Conservation (phyloP, 768 basidiomycete species). For the Trametes cubensis region DNA sequence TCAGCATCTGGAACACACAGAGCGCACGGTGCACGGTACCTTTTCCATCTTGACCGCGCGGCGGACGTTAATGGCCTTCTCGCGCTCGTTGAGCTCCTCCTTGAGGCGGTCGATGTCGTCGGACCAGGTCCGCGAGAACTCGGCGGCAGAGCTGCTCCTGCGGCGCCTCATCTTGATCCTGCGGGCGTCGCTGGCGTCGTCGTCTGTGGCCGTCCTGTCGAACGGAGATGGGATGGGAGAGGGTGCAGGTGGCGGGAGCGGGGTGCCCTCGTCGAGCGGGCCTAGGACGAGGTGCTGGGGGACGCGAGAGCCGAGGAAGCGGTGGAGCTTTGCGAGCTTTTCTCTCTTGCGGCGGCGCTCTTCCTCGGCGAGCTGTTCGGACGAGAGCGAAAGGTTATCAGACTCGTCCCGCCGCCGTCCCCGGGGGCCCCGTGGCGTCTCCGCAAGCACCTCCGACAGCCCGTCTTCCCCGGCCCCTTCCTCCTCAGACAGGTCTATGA, state of each 20-base stretch:
- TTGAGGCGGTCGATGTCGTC: slow-evolving; percentile 64
- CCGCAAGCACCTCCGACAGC: slow-evolving; percentile 35
- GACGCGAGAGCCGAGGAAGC: slow-evolving; percentile 82
- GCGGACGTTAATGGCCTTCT: slow-evolving; percentile 79
- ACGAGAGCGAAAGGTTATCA: slow-evolving; percentile 41
- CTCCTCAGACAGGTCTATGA: slow-evolving; percentile 74
- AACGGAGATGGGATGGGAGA: slow-evolving; percentile 18
- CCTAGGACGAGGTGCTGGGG: slow-evolving; percentile 70
- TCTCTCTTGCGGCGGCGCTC: slow-evolving; percentile 72
- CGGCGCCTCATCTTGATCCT: slow-evolving; percentile 51
- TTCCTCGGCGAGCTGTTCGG: slow-evolving; percentile 59
- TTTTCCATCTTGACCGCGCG: slow-evolving; percentile 88
- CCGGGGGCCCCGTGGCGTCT: slow-evolving; percentile 33
- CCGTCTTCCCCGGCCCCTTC: slow-evolving; percentile 41
- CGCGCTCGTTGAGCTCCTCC: slow-evolving; percentile 69
- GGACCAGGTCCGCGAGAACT: slow-evolving; percentile 50
- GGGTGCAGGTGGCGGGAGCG: slow-evolving; percentile 36
- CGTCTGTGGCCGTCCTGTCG: slow-evolving; percentile 29
- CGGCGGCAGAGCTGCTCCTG: slow-evolving; percentile 56
- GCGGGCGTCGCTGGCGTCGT: slow-evolving; percentile 28
- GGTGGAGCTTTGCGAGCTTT: slow-evolving; percentile 78
- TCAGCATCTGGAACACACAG: neutral
- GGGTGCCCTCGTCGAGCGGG: slow-evolving; percentile 35
- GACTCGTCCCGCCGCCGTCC: slow-evolving; percentile 33
- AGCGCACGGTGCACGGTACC: slow-evolving; percentile 44